Conservation (phyloP, 495 filamentous ascomycete genomes). For the Neurospora sp. region DNA sequence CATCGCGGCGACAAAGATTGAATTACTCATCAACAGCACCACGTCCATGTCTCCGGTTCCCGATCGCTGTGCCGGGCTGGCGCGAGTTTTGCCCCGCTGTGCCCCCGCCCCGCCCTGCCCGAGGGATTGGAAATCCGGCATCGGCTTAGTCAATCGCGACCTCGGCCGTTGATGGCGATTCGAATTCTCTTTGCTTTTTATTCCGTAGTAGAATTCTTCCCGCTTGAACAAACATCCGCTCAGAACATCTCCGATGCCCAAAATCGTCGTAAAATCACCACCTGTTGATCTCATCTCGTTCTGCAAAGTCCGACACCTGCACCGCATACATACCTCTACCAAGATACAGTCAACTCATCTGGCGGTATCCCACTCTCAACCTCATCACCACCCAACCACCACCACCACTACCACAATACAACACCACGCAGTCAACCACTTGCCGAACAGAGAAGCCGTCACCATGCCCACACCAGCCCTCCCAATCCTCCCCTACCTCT, state of each 20-base stretch:
- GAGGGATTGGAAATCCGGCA: not conserved
- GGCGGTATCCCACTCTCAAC: not conserved
- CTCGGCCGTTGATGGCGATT: not conserved
- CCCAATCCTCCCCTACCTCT: slow-evolving; percentile 36
- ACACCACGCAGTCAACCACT: not conserved
- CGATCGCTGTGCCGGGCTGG: not conserved
- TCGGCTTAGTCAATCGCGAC: not conserved
- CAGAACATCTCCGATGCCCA: not conserved
- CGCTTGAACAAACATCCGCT: not conserved
- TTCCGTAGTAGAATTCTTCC: not conserved
- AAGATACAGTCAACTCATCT: not conserved
- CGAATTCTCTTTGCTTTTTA: not conserved
- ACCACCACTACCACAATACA: not conserved
- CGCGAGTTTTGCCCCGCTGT: not conserved
- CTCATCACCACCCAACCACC: not conserved
- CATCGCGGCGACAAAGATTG: not conserved
- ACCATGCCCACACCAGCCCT: slow-evolving; percentile 4
- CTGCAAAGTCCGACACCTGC: not conserved
- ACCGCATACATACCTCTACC: not conserved
- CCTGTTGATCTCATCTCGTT: not conserved
- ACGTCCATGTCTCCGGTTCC: not conserved
- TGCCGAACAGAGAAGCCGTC: too few species aligned
- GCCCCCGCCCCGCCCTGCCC: not conserved
- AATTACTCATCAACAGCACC: not conserved
- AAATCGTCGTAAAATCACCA: not conserved